Evolutionary conservation across 2,329 filamentous ascomycete species (phyloP), one percentile per base, ranked within the genome.

Genomic region (Aspergillus texensis): DNA sequence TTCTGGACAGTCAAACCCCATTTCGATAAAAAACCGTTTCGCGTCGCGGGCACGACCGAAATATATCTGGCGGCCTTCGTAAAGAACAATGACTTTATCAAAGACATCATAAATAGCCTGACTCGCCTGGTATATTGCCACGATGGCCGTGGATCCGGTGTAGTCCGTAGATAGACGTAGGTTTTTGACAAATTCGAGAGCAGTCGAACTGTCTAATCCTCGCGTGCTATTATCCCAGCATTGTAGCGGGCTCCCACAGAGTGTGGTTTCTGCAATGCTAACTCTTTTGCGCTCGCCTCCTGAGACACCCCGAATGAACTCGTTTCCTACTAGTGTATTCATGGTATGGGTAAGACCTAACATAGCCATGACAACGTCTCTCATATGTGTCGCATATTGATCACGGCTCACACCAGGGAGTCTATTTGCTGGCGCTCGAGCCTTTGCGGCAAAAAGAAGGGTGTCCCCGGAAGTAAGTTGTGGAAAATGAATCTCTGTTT

Each of bases 401-500:
- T 81, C 71, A 16, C 83, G 80, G 63, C 62, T 81, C 67, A 72
- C 80, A 65, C 60, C 78, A 67, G 73, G 74, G 14, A 76, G 68
- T 26, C 76, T 72, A 61, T 77, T 78, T 10, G 66, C 68, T 24
- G 84, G 83, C 3, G 82, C 81, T 12, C 83, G 78, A 4, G 91
- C 90, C 36, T 85, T 83, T 10, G 91, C 90, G 19, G 91, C 91
- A 67, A 94, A 94, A 55, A 87, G 88, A 50, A 94, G 84, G 1
- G 91, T 94, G 70, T 94, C 89, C 58, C 90, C 90, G 26, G 93
- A 91, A 0, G 86, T 90, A 70, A 94, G 79, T 79, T 89, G 86
- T 14, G 91, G 90, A 72, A 94, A 94, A 78, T 94, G 91, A 5
- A 91, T 89, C 73, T 95, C 92, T 32, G 91, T 89, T 77, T 94